Evolutionary conservation across 2,329 filamentous ascomycete genomes (phyloP), one percentile per base, ranked within the genome.

Genomic region (Fusarium tricinctum): DNA sequence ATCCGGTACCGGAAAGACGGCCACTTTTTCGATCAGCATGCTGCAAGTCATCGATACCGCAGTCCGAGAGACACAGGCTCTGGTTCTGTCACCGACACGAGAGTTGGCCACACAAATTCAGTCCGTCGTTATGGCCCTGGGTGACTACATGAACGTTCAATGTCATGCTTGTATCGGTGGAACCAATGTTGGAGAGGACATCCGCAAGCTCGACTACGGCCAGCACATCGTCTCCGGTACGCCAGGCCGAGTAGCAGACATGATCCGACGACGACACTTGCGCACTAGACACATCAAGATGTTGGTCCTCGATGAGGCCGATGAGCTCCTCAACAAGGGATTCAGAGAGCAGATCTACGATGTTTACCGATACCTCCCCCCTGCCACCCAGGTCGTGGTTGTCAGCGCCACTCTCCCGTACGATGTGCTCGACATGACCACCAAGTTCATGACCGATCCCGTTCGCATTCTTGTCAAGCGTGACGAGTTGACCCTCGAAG

Each of bases 291-390:
- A 89, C 80, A 86, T 90, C 82, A 84, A 90, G 82, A 88, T 88
- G 86, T 81, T 89, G 8, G 85, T 88, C 5, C 82, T 88, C 33
- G 86, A 89, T 66, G 86, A 89, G 74, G 86, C 86, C 58, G 86
- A 89, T 66, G 86, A 89, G 76, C 80, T 88, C 57, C 88, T 98
- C 15, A 97, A 97, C 83, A 92, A 94, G 73, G 96, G 96, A 50
- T 99, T 98, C 86, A 89, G 94, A 69, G 96, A 99, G 84, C 96
- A 98, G 78, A 99, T 99, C 80, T 98, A 98, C 88, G 95, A 98
- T 73, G 94, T 99, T 50, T 98, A 97, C 84, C 93, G 94, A 77
- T 97, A 97, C 77, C 90, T 99, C 1, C 96, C 96, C 17, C 96
- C 94, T 26, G 94, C 95, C 7, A 99, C 96, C 2, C 96, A 99